Base-by-base conservation (phyloP, 2,329 filamentous ascomycete genomes). In the Davidsoniella australis region DNA sequence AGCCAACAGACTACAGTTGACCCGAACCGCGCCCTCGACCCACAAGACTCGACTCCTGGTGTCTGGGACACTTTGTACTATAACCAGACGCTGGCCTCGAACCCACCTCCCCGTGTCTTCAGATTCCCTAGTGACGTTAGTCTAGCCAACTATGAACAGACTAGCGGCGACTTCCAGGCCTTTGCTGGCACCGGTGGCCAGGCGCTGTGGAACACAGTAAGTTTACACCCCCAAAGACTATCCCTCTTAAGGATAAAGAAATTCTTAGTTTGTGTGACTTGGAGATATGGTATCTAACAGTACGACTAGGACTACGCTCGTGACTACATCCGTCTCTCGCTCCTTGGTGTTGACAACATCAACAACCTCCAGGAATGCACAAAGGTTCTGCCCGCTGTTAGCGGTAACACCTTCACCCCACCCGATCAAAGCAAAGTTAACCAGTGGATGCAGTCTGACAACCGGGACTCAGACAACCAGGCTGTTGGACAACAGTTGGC, bases 301-400 rank as follows among this genome's bases (percentile, higher is more conserved):
- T 5, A 26, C 38, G 12, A 37, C 20, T 17, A 51, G 65, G 71
- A 69, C 41, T 76, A 72, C 49, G 65, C 71, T 2, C 63, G 64
- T 36, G 72, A 69, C 10, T 76, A 76, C 55, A 64, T 73, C 41
- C 69, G 72, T 18, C 62, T 77, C 37, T 71, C 67, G 29, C 60
- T 76, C 2, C 66, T 77, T 9, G 73, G 73, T 2, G 71, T 76
- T 12, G 66, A 71, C 56, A 74, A 75, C 56, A 70, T 76, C 58
- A 75, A 76, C 58, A 58, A 63, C 18, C 60, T 76, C 41, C 70
- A 66, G 14, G 72, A 76, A 54, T 76, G 73, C 64, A 72, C 70
- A 8, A 66, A 68, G 55, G 70, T 70, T 2, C 59, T 76, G 8
- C 72, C 68, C 5, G 53, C 63, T 0, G 56, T 57, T 39, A 17